Conservation (phyloP, 495 filamentous ascomycete species). For the Hypomontagnella monticulosa region DNA sequence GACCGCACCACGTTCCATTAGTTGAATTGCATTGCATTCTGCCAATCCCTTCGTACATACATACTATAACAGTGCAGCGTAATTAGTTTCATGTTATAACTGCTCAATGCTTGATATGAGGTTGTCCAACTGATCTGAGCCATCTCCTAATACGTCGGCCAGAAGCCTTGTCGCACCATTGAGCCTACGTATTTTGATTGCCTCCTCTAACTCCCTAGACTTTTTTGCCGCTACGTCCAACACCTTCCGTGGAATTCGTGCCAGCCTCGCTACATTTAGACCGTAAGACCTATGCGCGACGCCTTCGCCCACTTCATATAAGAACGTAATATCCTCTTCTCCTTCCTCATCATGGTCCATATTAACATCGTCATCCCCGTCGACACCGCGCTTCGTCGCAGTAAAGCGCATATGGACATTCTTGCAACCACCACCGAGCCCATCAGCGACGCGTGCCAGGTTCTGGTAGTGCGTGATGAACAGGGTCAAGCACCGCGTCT, state of each 20-base stretch:
- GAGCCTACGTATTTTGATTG: constrained; percentile 67
- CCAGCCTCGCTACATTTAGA: constrained; percentile 89
- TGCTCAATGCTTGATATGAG: constrained; percentile 62
- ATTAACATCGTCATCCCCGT: constrained; percentile 34
- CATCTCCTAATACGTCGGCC: constrained; percentile 48
- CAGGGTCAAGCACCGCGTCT: constrained; percentile 77
- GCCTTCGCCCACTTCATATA: constrained; percentile 86
- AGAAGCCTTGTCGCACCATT: constrained; percentile 60
- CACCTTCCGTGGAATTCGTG: constrained; percentile 78
- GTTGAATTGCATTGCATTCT: constrained; percentile 13
- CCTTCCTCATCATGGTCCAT: constrained; percentile 48
- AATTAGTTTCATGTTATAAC: constrained; percentile 39
- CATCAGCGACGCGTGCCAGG: constrained; percentile 74
- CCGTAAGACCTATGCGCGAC: constrained; percentile 94
- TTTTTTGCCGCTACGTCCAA: constrained; percentile 81
- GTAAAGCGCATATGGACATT: constrained; percentile 90
- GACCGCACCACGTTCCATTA: constrained; percentile 7
- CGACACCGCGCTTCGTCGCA: constrained; percentile 48
- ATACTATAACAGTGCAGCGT: not conserved
- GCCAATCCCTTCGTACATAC: not conserved
- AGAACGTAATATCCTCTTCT: constrained; percentile 75
- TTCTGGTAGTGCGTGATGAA: constrained; percentile 99
- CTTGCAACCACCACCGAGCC: constrained; percentile 69
- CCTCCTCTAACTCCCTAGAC: constrained; percentile 81
- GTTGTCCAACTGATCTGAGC: constrained; percentile 54